A percentile compares a stretch with the other conserved stretches of the same genome.
These are phyloP conservation scores for Tolypocladium inflatum DNA, from an alignment of 2,329 filamentous ascomycete genomes.

Conservation along the genomic window DNA sequence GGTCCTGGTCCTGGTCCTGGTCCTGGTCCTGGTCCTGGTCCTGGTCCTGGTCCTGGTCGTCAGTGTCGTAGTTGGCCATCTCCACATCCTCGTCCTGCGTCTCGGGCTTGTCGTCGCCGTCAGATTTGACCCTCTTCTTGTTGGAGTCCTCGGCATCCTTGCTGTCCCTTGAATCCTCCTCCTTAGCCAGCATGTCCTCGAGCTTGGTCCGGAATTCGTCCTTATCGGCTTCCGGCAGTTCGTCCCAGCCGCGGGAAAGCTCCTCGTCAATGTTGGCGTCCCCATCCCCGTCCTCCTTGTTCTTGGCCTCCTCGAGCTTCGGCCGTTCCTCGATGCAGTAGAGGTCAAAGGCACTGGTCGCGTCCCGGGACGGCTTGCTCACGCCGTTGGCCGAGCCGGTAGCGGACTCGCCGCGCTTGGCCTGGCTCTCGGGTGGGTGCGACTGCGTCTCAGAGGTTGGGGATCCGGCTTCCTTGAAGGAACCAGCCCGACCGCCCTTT, in stretches of 20 bases:
- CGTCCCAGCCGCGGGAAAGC: constrained; percentile 45
- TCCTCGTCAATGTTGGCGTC: constrained; percentile 40
- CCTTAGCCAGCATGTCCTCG: constrained; percentile 14
- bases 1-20: constrained; percentile 27
- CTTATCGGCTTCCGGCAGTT: constrained; percentile 37
- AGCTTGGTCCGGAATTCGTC: constrained; percentile 35
- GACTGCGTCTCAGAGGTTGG: constrained; percentile 41
- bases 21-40: constrained; percentile 28
- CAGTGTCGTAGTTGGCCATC: constrained; percentile 37
- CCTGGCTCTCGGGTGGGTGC: constrained; percentile 17
- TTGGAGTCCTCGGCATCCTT: constrained; percentile 14
- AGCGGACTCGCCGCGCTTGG: constrained; percentile 11
- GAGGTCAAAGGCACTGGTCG: constrained; percentile 42
- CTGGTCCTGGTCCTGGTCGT: constrained; percentile 24
- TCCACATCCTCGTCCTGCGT: constrained; percentile 39
- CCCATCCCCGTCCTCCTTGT: constrained; percentile 25
- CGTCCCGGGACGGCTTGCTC: constrained; percentile 30
- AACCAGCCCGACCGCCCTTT: constrained; percentile 27
- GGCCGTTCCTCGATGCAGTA: constrained; percentile 43
- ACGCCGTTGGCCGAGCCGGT: constrained; percentile 27
- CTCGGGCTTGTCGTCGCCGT: constrained; percentile 15
- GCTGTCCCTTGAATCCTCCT: constrained; percentile 9
- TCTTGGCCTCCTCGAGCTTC: constrained; percentile 31
- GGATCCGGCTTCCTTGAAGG: constrained; percentile 36
- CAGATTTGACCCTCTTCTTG: constrained; percentile 7